Base-by-base conservation (phyloP, 1,139 yeast genomes). In the Debaryomyces coudertii region DNA sequence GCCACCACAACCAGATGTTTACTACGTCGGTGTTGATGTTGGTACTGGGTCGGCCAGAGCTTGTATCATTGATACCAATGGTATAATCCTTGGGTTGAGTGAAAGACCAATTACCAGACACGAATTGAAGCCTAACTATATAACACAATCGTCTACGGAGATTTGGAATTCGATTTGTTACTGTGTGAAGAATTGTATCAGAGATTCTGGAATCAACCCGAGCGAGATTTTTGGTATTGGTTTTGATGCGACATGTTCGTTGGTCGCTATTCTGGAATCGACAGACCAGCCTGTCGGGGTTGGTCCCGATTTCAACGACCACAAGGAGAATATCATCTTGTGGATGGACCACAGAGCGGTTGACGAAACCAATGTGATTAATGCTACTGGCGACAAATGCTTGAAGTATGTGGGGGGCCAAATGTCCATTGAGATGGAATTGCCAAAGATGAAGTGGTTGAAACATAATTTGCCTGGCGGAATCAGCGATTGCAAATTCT, bases 281-380 rank as follows among this genome's bases (percentile, higher is more conserved):
- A 72, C 78, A 34, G 90, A 87, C 58, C 65, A 73, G 40, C 96
- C 96, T 3, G 79, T 88, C 38, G 90, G 87, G 0, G 98, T 92
- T 12, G 99, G 99, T 11, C 99, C 99, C 1, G 89, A 92, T 61
- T 93, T 89, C 63, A 54, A 69, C 34, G 84, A 89, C 58, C 57
- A 72, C 35, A 79, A 79, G 53, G 96, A 92, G 62, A 90, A 93
- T 66, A 85, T 93, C 58, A 83, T 93, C 44, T 71, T 93, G 49
- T 93, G 99, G 98, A 92, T 93, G 97, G 99, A 93, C 69, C 99
- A 93, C 67, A 80, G 99, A 54, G 97, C 99, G 1, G 83, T 77
- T n/a, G 74, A 75, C n/a, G 97, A 92, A 65, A 90, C 97, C 16
- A 71, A 81, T 51, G 78, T 73, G 45, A 90, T 93, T 65, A 92